Conservation (phyloP, 2,329 filamentous ascomycete species). For the Colletotrichum simmondsii region DNA sequence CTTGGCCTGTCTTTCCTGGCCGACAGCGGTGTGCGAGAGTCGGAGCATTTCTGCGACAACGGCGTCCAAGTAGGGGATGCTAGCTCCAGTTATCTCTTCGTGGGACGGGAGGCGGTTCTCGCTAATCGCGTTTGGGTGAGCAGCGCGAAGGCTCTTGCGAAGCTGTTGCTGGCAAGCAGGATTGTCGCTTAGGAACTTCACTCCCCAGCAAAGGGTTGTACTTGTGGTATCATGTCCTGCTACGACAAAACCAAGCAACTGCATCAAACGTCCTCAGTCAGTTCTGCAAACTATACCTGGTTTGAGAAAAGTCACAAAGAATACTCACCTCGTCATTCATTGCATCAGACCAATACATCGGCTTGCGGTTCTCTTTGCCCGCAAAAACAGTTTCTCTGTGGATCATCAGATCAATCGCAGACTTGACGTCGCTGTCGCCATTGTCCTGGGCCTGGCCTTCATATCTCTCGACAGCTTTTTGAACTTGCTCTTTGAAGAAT, state of each 20-base stretch:
- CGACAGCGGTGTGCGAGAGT: neutral
- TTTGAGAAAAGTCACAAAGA: too few species aligned
- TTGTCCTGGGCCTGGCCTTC: neutral
- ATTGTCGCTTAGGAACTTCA: conserved; percentile 33
- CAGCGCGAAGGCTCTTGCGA: neutral
- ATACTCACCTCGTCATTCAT: conserved; percentile 21
- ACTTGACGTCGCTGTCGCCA: neutral
- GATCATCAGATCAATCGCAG: conserved; percentile 26
- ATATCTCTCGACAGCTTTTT: neutral
- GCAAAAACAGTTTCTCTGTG: conserved; percentile 22
- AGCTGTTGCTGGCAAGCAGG: neutral
- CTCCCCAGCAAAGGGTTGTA: conserved; percentile 41
- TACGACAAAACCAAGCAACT: conserved; percentile 42
- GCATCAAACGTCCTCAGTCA: neutral
- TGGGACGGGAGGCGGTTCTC: conserved; percentile 19
- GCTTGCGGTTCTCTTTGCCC: conserved; percentile 4
- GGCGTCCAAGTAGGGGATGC: conserved; percentile 42
- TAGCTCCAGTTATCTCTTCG: conserved; percentile 36
- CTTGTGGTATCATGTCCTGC: conserved; percentile 44
- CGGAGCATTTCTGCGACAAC: conserved; percentile 43
- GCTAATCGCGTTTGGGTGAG: neutral
- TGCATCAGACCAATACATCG: neutral
- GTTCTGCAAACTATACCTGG: too few species aligned
- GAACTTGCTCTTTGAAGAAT: neutral
- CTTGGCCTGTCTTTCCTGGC: neutral